Conservation (phyloP, 2,329 filamentous ascomycete species). For the Clarireedia homoeocarpa region DNA sequence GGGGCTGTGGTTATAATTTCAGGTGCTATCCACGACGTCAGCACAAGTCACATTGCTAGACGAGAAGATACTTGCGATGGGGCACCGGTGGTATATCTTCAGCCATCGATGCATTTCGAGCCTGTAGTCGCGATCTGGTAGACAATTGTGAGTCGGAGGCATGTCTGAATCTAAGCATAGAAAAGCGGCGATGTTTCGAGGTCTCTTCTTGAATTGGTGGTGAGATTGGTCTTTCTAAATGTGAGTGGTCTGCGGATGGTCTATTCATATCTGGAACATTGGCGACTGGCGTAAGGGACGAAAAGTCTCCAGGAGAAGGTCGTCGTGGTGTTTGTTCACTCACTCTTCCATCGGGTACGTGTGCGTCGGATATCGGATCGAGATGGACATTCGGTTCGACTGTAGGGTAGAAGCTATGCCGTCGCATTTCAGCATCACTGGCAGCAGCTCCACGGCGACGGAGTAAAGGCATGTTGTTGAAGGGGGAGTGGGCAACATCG, state of each 20-base stretch:
- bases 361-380: slow-evolving; percentile 11
- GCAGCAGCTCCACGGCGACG: slow-evolving; percentile 24
- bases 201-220: slow-evolving; percentile 48
- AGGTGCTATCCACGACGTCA: slow-evolving; percentile 39
- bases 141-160: slow-evolving; percentile 89
- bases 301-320: slow-evolving; percentile 24
- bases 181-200: slow-evolving; percentile 53
- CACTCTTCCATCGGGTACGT: slow-evolving; percentile 21
- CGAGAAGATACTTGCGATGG: slow-evolving; percentile 41
- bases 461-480: slow-evolving; percentile 23
- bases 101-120: slow-evolving; percentile 31
- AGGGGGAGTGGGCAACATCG: slow-evolving; percentile 9
- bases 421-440: slow-evolving; percentile 26
- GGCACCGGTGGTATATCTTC: slow-evolving; percentile 47
- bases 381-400: slow-evolving; percentile 13
- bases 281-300: slow-evolving; percentile 13
- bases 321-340: slow-evolving; percentile 29
- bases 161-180: slow-evolving; percentile 77
- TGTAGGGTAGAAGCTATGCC: slow-evolving; percentile 26
- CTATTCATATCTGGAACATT: slow-evolving; percentile 11
- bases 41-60: neutral
- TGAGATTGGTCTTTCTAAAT: slow-evolving; percentile 18
- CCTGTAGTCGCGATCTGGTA: slow-evolving; percentile 62
- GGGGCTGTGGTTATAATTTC: slow-evolving; percentile 90
- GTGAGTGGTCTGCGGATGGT: slow-evolving; percentile 16